phyloP scores from a whole-genome alignment of 2,329 filamentous ascomycete genomes.

The Beauveria sp. region DNA sequence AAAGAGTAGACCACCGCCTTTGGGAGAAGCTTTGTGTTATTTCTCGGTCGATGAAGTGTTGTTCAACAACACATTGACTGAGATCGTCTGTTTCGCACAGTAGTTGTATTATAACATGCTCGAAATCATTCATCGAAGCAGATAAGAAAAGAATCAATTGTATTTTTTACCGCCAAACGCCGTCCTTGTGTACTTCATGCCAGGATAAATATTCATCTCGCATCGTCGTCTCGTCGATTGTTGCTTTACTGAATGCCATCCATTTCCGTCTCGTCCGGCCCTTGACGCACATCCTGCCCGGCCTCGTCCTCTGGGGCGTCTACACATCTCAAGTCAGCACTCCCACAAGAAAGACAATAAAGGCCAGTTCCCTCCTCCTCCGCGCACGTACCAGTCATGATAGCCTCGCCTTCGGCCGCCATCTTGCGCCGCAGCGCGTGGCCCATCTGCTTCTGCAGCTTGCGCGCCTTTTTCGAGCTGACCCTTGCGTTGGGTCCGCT shows the following conservation, averaged over 20 bases:
- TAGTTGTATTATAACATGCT: too few relatives aligned
- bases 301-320: conserved; percentile 14
- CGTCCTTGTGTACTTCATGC: not conserved
- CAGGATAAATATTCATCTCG: not conserved
- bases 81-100: too few relatives aligned
- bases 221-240: not conserved
- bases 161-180: not conserved
- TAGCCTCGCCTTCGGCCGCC: conserved; percentile 41
- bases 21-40: too few relatives aligned
- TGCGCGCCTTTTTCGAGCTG: conserved; percentile 48
- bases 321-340: conserved; percentile 10
- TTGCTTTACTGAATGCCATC: conserved; percentile 17
- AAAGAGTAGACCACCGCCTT: too few relatives aligned
- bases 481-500: conserved; percentile 45
- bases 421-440: conserved; percentile 46
- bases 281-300: conserved; percentile 14
- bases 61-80: too few relatives aligned
- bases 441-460: conserved; percentile 46
- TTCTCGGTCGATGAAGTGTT: too few relatives aligned
- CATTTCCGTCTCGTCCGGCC: conserved; percentile 17
- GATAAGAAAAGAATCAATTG: not conserved
- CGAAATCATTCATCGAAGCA: not conserved
- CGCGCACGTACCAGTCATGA: conserved; percentile 36
- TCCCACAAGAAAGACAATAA: too few relatives aligned
- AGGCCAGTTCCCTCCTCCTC: too few relatives aligned